Evolutionary conservation across 2,329 filamentous ascomycete genomes (phyloP).

Genomic region (Myriangium duriaei): DNA sequence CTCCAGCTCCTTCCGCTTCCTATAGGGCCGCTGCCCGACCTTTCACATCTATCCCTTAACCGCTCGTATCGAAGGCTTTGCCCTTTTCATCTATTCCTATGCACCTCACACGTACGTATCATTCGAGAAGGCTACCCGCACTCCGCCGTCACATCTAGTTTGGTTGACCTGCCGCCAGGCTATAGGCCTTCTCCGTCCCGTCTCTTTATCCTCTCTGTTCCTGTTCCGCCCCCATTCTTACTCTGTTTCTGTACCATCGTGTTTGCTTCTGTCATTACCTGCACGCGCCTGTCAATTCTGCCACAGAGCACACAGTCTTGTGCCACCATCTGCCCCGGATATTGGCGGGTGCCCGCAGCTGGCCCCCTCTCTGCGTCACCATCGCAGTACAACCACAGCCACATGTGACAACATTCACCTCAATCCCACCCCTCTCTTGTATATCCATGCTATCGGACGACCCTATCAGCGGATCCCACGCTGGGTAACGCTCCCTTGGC

Average conservation of each 20-base stretch:
- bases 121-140: too few species aligned
- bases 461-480: conserved; percentile 14
- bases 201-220: too few species aligned
- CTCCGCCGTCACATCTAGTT: too few species aligned
- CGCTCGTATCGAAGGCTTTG: conserved; percentile 14
- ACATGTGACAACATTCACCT: background rate
- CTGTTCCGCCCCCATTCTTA: background rate
- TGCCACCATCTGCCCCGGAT: background rate
- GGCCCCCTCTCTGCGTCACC: conserved; percentile 3
- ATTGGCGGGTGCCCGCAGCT: conserved; percentile 31
- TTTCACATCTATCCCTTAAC: conserved; percentile 19
- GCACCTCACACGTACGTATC: conserved; percentile 5
- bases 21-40: conserved; percentile 14
- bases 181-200: conserved; percentile 14
- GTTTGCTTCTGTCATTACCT: background rate
- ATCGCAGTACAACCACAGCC: background rate
- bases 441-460: too few species aligned
- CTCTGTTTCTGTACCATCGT: too few species aligned
- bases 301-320: background rate
- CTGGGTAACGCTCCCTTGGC: background rate
- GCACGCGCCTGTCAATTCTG: background rate
- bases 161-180: too few species aligned
- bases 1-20: background rate
- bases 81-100: conserved; percentile 14
- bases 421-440: too few species aligned